Base-by-base conservation (phyloP, 129 eudicot species). In the Scalesia atractyloides region DNA sequence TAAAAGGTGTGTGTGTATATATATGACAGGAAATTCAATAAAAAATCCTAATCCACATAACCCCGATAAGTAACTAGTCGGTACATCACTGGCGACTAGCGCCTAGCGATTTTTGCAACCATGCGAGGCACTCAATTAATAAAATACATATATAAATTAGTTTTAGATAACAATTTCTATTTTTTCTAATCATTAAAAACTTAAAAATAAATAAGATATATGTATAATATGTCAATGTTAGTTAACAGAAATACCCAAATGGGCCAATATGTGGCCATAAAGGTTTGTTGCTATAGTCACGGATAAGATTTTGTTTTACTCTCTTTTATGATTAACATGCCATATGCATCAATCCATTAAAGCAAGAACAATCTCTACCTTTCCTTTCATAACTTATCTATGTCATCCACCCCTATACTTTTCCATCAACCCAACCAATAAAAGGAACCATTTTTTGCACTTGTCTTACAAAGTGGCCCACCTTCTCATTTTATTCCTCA, bases 281-380 rank as follows among this genome's bases (percentile, higher is more conserved):
- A 72, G 33, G 68, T 73, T 72, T 84, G 73, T 67, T 70, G 67
- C 70, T 43, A 16, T 66, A 48, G 36, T 36, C 37, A 80, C 7
- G 18, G 79, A 79, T 59, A 85, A 81, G 82, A 66, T 82, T 64
- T 78, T 76, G 82, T 76, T 66, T 70, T 79, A 79, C 77, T 79
- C 82, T 73, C 68, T 74, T 84, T 76, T 73, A 70, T 82, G 80
- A 82, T 82, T 72, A 76, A 70, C 75, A 78, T 64, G 86, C 80
- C 85, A 82, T 69, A 78, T 65, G 77, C 83, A 74, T 67, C 78
- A 60, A 26, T 80, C 83, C 81, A 80, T 69, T 41, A 48, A 66
- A 67, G 69, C 80, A 81, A 79, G 19, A 57, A 49, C 82, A 76
- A 54, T 68, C 24, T 72, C 73, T 64, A 49, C 77, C 78, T 79